Conservation (phyloP, 768 basidiomycete species). For the Wakefieldia striispora region DNA sequence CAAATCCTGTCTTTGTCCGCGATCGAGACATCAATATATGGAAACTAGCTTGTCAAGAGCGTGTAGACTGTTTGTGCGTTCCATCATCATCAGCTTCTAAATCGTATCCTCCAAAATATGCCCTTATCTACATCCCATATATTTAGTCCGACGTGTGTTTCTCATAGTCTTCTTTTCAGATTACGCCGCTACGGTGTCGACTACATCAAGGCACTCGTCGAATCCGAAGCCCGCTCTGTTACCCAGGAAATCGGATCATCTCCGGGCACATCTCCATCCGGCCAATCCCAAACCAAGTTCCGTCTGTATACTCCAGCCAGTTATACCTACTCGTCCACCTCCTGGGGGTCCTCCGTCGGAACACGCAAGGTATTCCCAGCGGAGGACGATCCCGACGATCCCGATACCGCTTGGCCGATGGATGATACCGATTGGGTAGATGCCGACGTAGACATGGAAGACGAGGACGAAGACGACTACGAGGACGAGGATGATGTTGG, state of each 20-base stretch:
- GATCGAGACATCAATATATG: slow-evolving; percentile 36
- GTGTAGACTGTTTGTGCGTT: slow-evolving; percentile 33
- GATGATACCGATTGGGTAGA: slow-evolving; percentile 28
- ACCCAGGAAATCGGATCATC: not conserved
- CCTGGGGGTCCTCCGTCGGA: slow-evolving; percentile 15
- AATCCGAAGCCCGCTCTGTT: slow-evolving; percentile 24
- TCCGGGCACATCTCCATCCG: not conserved
- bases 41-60: slow-evolving; percentile 35
- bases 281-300: slow-evolving; percentile 24
- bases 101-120: not conserved
- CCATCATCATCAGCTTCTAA: not conserved
- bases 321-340: slow-evolving; percentile 28
- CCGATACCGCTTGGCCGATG: slow-evolving; percentile 16
- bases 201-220: slow-evolving; percentile 33
- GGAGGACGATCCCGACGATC: slow-evolving; percentile 21
- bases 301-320: slow-evolving; percentile 34
- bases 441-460: slow-evolving; percentile 30
- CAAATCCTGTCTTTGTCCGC: slow-evolving; percentile 27
- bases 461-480: slow-evolving; percentile 31
- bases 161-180: slow-evolving; percentile 7
- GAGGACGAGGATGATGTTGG: slow-evolving; percentile 29
- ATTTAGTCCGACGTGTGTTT: slow-evolving; percentile 5
- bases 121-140: slow-evolving; percentile 4
- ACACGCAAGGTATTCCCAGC: slow-evolving; percentile 11
- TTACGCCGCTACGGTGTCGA: slow-evolving; percentile 32